Evolutionary conservation across 1,139 yeast species (phyloP), one percentile per base, ranked within the genome.

Genomic region (Zygotorulaspora mrakii): DNA sequence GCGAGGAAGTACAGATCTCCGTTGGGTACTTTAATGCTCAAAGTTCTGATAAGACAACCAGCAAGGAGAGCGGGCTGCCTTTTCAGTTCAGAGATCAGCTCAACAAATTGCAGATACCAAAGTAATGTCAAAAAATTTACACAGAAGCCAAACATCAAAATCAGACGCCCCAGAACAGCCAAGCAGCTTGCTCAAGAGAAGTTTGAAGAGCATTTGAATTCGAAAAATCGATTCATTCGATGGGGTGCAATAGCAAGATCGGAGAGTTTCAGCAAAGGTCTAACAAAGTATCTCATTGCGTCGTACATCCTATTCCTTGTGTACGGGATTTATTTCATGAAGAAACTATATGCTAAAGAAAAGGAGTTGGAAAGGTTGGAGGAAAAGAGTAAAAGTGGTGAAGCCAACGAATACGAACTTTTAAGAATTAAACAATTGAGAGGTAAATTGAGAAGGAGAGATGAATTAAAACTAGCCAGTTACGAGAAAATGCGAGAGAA

Each of bases 261-360:
- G 1, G 66, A 65, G 33, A 64, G 64, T 17, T 74, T 73, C 47
- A 68, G 69, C 37, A 71, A 66, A 47, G 68, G 66, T 34, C 61
- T 73, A 56, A 72, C 77, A 8, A 72, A 72, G 54, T 78, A 73
- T 55, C 77, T 82, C 51, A 57, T 82, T 25, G 77, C 75, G 20
- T 73, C 77, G 1, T 82, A 83, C 55, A 67, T 70, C 1, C 66
- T 73, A 13, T 73, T 81, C 50, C 61, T 77, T 27, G 69, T 74
- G 17, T 76, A 81, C 39, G 84, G 86, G 42, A 73, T 77, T 47
- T 74, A 73, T 54, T 79, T 79, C 57, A 79, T 83, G 77, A 68
- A 79, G 51, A 85, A 82, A 52, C 62, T 82, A 35, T 82, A 74
- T 57, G 66, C 71, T 38, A 79, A 79, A 57, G 94, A 83, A 48